phyloP scores from a whole-genome alignment of 805 yeast genomes.

The baker's yeast (Saccharomyces cerevisiae) region DNA sequence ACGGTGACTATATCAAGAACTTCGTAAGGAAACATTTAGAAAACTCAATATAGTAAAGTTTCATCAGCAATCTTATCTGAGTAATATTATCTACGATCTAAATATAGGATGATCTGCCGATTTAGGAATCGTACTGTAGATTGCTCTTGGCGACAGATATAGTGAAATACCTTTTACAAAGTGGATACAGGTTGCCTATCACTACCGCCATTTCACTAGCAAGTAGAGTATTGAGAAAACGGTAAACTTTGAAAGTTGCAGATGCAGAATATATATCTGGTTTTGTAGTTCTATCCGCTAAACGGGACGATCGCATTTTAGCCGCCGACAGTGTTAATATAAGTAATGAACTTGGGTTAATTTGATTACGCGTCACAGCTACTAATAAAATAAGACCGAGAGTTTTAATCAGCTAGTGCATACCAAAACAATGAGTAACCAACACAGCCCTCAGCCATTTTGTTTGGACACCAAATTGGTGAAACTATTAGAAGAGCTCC shows the following conservation, averaged over 20 bases:
- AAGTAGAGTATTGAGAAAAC: background rate
- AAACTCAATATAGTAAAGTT: no score
- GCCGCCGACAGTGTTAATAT: background rate
- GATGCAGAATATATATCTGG: background rate
- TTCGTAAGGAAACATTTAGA: no score
- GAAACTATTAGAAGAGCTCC: background rate
- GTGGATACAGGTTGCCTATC: background rate
- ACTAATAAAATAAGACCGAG: background rate
- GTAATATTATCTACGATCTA: no score
- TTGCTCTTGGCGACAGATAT: background rate
- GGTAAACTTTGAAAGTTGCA: background rate
- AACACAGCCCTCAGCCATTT: background rate
- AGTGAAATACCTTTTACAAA: background rate
- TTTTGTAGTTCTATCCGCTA: background rate
- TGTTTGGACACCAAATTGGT: background rate
- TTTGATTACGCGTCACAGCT: background rate
- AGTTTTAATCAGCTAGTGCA: background rate
- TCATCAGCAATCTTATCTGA: no score
- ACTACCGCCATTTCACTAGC: background rate
- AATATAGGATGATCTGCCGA: background rate
- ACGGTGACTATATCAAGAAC: background rate
- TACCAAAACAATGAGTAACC: background rate
- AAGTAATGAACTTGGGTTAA: background rate
- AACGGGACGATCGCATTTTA: background rate
- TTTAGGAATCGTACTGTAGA: background rate